Conservation (phyloP, 192 early-diverging fungal genomes). For the Coemansia sp. region DNA sequence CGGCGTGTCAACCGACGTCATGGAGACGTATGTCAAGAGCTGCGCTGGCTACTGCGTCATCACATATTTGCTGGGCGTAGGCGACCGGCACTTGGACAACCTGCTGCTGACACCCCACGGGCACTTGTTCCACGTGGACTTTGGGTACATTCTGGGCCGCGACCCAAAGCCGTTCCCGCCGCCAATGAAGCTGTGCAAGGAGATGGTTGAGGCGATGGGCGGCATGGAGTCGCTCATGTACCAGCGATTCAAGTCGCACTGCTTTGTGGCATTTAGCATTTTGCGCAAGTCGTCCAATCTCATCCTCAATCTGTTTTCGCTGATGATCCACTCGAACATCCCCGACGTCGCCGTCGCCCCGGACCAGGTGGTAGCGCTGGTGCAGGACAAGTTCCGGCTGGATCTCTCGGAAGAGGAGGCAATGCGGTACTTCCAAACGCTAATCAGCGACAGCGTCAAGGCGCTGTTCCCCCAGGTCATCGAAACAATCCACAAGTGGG, state of each 20-base stretch:
- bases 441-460: constrained; percentile 90
- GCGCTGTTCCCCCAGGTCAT: constrained; percentile 98
- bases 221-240: constrained; percentile 83
- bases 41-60: constrained; percentile 99
- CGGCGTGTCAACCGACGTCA: constrained; percentile 67
- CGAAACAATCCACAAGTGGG: constrained; percentile 96
- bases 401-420: constrained; percentile 91
- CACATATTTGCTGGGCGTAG: constrained; percentile 94
- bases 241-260: constrained; percentile 88
- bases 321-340: constrained; percentile 97
- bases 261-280: constrained; percentile 91
- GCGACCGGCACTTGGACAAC: constrained; percentile 98
- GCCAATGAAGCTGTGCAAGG: constrained; percentile 99
- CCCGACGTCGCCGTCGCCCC: constrained; percentile 98
- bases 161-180: constrained; percentile 99
- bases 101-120: constrained; percentile 83
- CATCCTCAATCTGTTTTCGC: constrained; percentile 93
- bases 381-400: constrained; percentile 93
- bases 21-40: constrained; percentile 96
- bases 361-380: constrained; percentile 94
- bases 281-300: constrained; percentile 90
- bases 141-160: constrained; percentile 96
- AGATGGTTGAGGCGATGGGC: constrained; percentile 99
- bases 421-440: constrained; percentile 84
- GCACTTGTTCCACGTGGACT: constrained; percentile 95